Evolutionary conservation across 345 rosid species (phyloP), one percentile per base, ranked within the genome.

Genomic region (Eutrema japonicum): DNA sequence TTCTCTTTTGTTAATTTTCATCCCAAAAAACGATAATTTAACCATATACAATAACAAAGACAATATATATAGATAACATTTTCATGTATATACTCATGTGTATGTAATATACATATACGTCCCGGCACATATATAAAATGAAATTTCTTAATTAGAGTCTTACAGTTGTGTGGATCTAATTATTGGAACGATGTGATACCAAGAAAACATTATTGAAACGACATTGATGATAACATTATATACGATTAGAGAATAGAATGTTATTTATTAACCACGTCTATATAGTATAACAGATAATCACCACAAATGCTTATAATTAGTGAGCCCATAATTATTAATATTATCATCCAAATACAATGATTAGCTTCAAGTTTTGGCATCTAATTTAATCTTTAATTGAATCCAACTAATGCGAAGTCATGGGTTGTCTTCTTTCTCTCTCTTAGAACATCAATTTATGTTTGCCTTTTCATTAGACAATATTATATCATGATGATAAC

Each of bases 291-390:
- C 66, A 64, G 58, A 56, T 64, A 56, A 77, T 70, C 63, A 77
- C 76, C 72, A 64, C 72, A 77, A 53, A 57, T 64, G 72, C 63
- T 51, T 50, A 49, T 66, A 70, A 70, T 77, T 71, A 77, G 71
- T 65, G 62, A 69, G 22, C 52, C 58, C 70, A 12, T 62, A 69
- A 62, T 76, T 62, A 35, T 68, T 69, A 54, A 71, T 71, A 77
- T 77, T 77, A 77, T 77, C 80, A 71, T 77, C 67, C 16, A 57
- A 64, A 71, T 65, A 58, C 76, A 77, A 77, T 77, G 76, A 77
- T 71, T 77, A 77, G 62, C 41, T 57, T 65, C 56, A 18, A 71
- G 35, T 71, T 76, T 71, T 64, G 63, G 67, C 32, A 68, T 71
- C 72, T 77, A 77, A 70, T 70, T 64, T 30, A 70, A 48, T 71